phyloP scores from a whole-genome alignment of 257 asterid genomes.

The Buddleja alternifolia region DNA sequence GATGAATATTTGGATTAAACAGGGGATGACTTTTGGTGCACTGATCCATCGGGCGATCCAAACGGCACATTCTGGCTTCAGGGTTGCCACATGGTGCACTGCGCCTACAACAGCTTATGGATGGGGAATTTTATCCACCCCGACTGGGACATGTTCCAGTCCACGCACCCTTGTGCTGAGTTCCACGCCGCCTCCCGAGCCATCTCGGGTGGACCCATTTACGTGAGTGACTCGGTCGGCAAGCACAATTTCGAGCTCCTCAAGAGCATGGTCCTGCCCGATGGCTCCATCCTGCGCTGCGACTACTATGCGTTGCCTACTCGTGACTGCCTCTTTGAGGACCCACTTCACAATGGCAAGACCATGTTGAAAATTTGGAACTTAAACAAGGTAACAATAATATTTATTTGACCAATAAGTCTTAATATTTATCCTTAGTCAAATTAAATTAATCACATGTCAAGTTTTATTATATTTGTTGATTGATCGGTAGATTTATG shows the following conservation, averaged over 20 bases:
- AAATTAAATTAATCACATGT: too few species aligned
- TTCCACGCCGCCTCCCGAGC: conserved; percentile 97
- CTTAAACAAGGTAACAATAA: conserved; percentile 62
- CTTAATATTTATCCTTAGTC: too few species aligned
- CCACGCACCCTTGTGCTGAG: conserved; percentile 91
- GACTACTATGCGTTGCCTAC: conserved; percentile 79
- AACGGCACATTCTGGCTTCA: conserved; percentile 94
- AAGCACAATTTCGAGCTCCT: conserved; percentile 78
- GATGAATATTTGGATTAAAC: background rate
- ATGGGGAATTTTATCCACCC: conserved; percentile 97
- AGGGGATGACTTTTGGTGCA: conserved; percentile 99
- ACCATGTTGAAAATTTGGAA: conserved; percentile 96
- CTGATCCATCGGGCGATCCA: conserved; percentile 92
- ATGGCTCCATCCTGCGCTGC: conserved; percentile 80
- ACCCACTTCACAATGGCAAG: conserved; percentile 83
- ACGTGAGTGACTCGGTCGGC: conserved; percentile 79
- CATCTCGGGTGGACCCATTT: conserved; percentile 96
- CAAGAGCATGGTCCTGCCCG: conserved; percentile 70
- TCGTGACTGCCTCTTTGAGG: conserved; percentile 82
- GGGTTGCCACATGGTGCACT: conserved; percentile 99
- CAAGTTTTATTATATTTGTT: too few species aligned
- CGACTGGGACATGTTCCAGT: conserved; percentile 99
- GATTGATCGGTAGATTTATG: too few species aligned
- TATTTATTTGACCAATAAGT: too few species aligned
- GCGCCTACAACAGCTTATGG: conserved; percentile 96